These are phyloP conservation scores for Solanum paucissectum DNA, from an alignment of 257 asterid species.

Conservation along the genomic window DNA sequence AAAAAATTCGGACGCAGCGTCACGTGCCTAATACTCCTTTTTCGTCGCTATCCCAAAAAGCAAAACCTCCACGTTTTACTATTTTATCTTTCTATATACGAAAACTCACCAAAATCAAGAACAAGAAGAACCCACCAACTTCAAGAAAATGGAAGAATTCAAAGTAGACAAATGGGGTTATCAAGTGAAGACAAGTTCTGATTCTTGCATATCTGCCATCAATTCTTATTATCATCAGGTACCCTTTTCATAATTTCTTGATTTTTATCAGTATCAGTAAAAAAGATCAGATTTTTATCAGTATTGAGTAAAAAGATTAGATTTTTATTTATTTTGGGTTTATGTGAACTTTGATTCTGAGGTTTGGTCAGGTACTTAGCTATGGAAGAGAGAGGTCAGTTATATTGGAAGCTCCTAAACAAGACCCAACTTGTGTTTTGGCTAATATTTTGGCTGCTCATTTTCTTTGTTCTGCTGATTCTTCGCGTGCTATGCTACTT, in stretches of 20 bases:
- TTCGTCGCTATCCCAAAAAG: not conserved
- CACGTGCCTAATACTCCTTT: not conserved
- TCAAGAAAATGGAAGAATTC: conserved; percentile 22
- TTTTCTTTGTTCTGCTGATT: conserved; percentile 43
- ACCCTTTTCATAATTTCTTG: not conserved
- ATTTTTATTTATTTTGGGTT: not conserved
- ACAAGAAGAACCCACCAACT: not conserved
- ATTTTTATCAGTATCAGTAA: not conserved
- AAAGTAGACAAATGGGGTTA: conserved; percentile 78
- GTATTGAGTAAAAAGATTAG: not conserved
- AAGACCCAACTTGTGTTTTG: conserved; percentile 79
- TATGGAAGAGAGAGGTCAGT: conserved; percentile 77
- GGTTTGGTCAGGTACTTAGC: conserved; percentile 31
- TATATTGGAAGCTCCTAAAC: conserved; percentile 76
- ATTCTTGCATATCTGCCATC: conserved; percentile 67
- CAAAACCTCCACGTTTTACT: not conserved
- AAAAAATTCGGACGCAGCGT: not conserved
- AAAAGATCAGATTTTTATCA: not conserved
- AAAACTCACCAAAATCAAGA: not conserved
- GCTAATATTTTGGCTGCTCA: conserved; percentile 81
- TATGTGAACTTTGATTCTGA: not conserved
- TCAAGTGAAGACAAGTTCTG: conserved; percentile 60
- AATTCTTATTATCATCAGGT: conserved; percentile 80
- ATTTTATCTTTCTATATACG: not conserved
- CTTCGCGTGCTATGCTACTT: conserved; percentile 35